A percentile compares a stretch with the other conserved stretches of the same genome.
These are phyloP conservation scores for Myriosclerotinia curreyana DNA, from an alignment of 2,329 filamentous ascomycete genomes.

Conservation along the genomic window DNA sequence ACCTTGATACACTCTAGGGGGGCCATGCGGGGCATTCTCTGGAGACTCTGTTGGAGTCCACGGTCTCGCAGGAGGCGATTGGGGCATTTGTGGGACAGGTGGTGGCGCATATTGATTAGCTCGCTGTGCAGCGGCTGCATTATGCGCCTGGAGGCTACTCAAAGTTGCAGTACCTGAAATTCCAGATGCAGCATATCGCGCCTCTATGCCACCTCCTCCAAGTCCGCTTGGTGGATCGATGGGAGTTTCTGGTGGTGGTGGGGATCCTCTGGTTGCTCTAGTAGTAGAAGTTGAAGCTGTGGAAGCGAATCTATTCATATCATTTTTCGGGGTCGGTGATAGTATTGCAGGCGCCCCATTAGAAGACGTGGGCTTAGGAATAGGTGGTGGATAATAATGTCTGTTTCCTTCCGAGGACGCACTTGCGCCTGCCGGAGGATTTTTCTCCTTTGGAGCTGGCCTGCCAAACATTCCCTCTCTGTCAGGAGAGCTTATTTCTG, in stretches of 20 bases:
- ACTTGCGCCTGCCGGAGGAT: conserved; percentile 23
- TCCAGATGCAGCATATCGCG: conserved; percentile 84
- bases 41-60: conserved; percentile 96
- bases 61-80: conserved; percentile 53
- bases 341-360: conserved; percentile 31
- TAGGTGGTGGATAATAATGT: conserved; percentile 58
- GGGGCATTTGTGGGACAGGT: conserved; percentile 42
- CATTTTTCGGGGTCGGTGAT: conserved; percentile 38
- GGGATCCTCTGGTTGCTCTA: conserved; percentile 84
- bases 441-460: conserved; percentile 42
- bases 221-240: conserved; percentile 67
- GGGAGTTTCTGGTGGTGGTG: conserved; percentile 91
- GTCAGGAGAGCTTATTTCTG: conserved; percentile 71
- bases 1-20: conserved; percentile 89
- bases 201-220: conserved; percentile 81
- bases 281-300: conserved; percentile 93
- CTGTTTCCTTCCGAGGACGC: conserved; percentile 32
- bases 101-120: conserved; percentile 70
- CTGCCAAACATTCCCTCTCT: conserved; percentile 74
- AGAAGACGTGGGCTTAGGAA: conserved; percentile 31
- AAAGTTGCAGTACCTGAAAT: conserved; percentile 84
- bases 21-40: conserved; percentile 81
- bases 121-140: conserved; percentile 77
- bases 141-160: conserved; percentile 68
- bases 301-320: conserved; percentile 65